These are phyloP conservation scores for Capsicum baccatum DNA, from an alignment of 257 asterid genomes.

Conservation along the genomic window DNA sequence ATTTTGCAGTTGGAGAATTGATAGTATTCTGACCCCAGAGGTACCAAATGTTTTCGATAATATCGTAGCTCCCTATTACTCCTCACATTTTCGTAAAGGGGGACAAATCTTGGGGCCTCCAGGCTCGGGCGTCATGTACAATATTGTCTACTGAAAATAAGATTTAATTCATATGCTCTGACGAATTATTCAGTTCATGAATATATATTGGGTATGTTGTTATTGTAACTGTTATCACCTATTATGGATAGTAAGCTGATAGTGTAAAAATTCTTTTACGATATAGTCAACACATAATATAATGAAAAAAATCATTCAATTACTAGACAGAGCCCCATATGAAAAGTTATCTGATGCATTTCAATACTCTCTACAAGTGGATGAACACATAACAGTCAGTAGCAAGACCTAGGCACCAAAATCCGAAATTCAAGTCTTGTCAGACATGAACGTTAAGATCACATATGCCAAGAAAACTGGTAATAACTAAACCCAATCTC, in stretches of 20 bases:
- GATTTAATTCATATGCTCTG: not conserved
- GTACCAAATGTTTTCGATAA: not conserved
- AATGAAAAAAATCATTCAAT: too few species aligned
- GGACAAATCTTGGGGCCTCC: not conserved
- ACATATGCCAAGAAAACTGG: conserved; percentile 17
- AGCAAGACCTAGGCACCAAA: conserved; percentile 2
- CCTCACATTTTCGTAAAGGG: not conserved
- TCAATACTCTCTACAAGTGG: conserved; percentile 5
- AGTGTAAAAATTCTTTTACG: too few species aligned
- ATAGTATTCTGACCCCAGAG: not conserved
- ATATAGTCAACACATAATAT: too few species aligned
- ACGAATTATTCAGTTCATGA: not conserved
- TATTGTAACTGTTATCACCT: too few species aligned
- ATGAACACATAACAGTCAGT: not conserved
- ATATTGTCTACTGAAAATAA: not conserved
- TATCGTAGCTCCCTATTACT: not conserved
- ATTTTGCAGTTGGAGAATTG: not conserved
- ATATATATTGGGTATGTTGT: too few species aligned
- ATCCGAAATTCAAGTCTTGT: not conserved
- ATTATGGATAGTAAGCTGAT: too few species aligned
- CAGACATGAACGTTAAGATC: not conserved
- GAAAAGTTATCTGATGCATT: not conserved
- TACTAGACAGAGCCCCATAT: not conserved
- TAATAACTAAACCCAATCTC: not conserved
- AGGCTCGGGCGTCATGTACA: not conserved